These are phyloP conservation scores for Aspergillus terreus DNA, from an alignment of 2,329 filamentous ascomycete genomes.

Conservation along the genomic window DNA sequence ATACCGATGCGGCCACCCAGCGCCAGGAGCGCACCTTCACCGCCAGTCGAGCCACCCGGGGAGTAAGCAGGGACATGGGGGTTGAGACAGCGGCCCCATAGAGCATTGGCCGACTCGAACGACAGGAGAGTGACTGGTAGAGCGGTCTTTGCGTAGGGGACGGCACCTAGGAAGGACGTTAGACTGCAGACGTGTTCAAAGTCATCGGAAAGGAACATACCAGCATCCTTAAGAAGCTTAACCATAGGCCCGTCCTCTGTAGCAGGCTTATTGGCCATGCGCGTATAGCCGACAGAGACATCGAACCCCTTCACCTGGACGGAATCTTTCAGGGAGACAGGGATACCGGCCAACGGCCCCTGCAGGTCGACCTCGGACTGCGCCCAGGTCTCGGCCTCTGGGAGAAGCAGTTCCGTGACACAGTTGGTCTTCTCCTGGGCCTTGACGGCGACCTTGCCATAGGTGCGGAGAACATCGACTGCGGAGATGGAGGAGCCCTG, in stretches of 20 bases:
- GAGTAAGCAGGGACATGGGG: conserved; percentile 82
- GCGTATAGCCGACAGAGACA: conserved; percentile 74
- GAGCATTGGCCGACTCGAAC: conserved; percentile 73
- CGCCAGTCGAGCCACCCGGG: conserved; percentile 83
- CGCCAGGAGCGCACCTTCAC: conserved; percentile 77
- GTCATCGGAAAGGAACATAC: conserved; percentile 22
- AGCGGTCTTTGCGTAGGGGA: conserved; percentile 92
- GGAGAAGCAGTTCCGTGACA: conserved; percentile 79
- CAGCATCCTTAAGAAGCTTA: conserved; percentile 76
- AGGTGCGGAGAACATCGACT: conserved; percentile 73
- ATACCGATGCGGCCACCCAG: conserved; percentile 81
- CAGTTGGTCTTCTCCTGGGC: conserved; percentile 88
- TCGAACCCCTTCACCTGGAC: conserved; percentile 81
- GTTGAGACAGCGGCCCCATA: conserved; percentile 81
- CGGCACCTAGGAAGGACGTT: conserved; percentile 53
- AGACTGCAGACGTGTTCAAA: neutral
- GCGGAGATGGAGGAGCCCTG: conserved; percentile 65
- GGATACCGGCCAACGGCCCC: conserved; percentile 81
- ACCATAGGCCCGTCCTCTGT: conserved; percentile 68
- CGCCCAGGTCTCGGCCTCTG: conserved; percentile 71
- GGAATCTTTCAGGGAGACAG: conserved; percentile 75
- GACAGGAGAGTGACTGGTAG: conserved; percentile 80
- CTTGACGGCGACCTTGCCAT: conserved; percentile 79
- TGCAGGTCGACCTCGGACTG: conserved; percentile 63
- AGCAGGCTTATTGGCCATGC: conserved; percentile 64